These are phyloP conservation scores for Arabidopsis thaliana DNA, from an alignment of 345 rosid genomes.

Conservation along the genomic window DNA sequence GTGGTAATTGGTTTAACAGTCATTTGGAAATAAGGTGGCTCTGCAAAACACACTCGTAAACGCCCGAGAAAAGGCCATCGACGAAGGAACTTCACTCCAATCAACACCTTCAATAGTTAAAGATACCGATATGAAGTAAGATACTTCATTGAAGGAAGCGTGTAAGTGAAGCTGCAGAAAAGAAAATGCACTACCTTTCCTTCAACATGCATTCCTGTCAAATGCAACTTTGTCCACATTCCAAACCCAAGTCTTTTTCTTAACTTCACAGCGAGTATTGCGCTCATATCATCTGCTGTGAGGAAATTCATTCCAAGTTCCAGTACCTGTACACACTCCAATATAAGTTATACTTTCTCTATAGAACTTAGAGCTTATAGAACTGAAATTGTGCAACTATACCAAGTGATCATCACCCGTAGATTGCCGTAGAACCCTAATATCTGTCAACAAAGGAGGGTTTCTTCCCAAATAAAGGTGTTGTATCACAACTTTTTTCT, in stretches of 20 bases:
- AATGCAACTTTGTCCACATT: constrained; percentile 87
- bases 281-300: constrained; percentile 94
- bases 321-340: constrained; percentile 62
- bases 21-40: constrained; percentile 97
- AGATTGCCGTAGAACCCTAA: constrained; percentile 70
- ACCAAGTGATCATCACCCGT: constrained; percentile 93
- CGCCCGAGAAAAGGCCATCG: constrained; percentile 93
- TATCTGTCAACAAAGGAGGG: constrained; percentile 82
- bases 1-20: constrained; percentile 78
- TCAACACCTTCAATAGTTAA: constrained; percentile 62
- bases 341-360: constrained; percentile 20
- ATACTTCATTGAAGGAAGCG: neutral
- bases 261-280: constrained; percentile 83
- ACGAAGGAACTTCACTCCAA: constrained; percentile 88
- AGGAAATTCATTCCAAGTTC: constrained; percentile 92
- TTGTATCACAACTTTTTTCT: constrained; percentile 79
- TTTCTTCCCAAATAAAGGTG: constrained; percentile 88
- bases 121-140: constrained; percentile 16
- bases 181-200: constrained; percentile 73
- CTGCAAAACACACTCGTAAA: constrained; percentile 86
- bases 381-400: constrained; percentile 14
- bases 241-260: constrained; percentile 93
- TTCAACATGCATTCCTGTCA: constrained; percentile 95
- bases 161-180: neutral
- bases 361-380: neutral